phyloP scores from a whole-genome alignment of 352 stramenopile species.

The Phytopythium aichiense region DNA sequence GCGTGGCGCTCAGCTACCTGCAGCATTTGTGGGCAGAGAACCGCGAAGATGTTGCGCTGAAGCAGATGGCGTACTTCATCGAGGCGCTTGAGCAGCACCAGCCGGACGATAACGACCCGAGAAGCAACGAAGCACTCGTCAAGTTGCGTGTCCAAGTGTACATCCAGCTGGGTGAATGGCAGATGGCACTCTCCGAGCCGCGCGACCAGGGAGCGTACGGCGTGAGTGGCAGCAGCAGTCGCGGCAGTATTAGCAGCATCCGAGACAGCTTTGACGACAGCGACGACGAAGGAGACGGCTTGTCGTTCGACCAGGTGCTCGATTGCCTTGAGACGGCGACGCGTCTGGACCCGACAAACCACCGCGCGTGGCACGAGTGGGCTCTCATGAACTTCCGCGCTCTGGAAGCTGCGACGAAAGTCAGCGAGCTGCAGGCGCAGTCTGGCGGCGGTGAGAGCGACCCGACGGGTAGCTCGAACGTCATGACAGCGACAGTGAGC shows the following conservation, averaged over 20 bases:
- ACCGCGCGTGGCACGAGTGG: conserved; percentile 98
- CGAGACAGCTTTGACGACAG: conserved; percentile 5
- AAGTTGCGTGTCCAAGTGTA: conserved; percentile 82
- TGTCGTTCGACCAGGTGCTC: conserved; percentile 67
- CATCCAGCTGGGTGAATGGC: conserved; percentile 83
- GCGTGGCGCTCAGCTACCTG: conserved; percentile 79
- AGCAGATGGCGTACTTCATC: conserved; percentile 85
- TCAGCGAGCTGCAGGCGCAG: background rate
- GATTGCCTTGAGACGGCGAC: conserved; percentile 80
- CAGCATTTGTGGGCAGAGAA: conserved; percentile 80
- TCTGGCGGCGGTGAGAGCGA: background rate
- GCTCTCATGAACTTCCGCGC: conserved; percentile 96
- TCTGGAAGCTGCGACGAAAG: conserved; percentile 58
- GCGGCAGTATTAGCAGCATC: background rate
- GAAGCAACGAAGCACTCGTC: conserved; percentile 60
- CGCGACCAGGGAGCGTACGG: conserved; percentile 65
- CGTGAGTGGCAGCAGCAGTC: conserved; percentile 1
- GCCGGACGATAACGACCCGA: conserved; percentile 36
- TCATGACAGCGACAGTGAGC: conserved; percentile 15
- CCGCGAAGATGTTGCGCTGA: conserved; percentile 74
- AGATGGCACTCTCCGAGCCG: conserved; percentile 73
- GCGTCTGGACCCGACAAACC: conserved; percentile 86
- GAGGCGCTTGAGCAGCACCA: conserved; percentile 62
- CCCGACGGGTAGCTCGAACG: background rate
- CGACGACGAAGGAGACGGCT: conserved; percentile 6